phyloP scores from a whole-genome alignment of 2,329 filamentous ascomycete genomes.

The Venturia pyrina region DNA sequence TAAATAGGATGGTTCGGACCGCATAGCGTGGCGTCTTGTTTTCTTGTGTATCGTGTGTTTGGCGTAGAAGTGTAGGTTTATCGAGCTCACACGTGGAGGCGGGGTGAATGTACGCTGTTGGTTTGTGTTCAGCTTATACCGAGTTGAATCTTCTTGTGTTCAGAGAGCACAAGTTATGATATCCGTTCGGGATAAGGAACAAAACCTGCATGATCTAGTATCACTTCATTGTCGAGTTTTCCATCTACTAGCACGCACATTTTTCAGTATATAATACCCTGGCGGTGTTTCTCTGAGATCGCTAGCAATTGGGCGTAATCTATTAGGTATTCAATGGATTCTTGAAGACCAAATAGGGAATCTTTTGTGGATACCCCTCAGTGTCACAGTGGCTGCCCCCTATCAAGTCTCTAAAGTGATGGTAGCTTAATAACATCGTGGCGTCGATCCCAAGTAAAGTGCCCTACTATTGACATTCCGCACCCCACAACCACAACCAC shows the following conservation, averaged over 20 bases:
- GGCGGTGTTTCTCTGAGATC: too few relatives aligned
- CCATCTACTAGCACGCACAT: too few relatives aligned
- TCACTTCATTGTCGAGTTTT: too few relatives aligned
- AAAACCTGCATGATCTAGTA: too few relatives aligned
- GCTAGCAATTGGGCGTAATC: background rate
- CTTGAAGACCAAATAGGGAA: background rate
- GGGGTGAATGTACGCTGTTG: background rate
- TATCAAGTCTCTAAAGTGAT: background rate
- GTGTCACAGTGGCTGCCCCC: background rate
- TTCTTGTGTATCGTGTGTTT: background rate
- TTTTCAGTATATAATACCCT: too few relatives aligned
- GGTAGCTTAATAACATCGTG: background rate
- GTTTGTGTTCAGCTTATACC: too few relatives aligned
- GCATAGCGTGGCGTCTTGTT: slow-evolving; percentile 4
- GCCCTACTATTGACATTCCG: background rate
- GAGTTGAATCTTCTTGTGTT: too few relatives aligned
- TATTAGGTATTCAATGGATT: background rate
- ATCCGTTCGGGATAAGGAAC: too few relatives aligned
- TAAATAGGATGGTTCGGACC: background rate
- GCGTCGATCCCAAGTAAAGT: background rate
- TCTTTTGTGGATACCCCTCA: background rate
- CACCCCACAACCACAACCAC: slow-evolving; percentile 1
- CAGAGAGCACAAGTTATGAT: too few relatives aligned
- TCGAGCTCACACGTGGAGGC: background rate
- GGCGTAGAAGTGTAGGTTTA: background rate